Percentiles rank a stretch among this genome's conserved stretches.
These are phyloP conservation scores for Cutaneotrichosporon cavernicola DNA, from an alignment of 1,284 basidiomycete species.

Conservation along the genomic window DNA sequence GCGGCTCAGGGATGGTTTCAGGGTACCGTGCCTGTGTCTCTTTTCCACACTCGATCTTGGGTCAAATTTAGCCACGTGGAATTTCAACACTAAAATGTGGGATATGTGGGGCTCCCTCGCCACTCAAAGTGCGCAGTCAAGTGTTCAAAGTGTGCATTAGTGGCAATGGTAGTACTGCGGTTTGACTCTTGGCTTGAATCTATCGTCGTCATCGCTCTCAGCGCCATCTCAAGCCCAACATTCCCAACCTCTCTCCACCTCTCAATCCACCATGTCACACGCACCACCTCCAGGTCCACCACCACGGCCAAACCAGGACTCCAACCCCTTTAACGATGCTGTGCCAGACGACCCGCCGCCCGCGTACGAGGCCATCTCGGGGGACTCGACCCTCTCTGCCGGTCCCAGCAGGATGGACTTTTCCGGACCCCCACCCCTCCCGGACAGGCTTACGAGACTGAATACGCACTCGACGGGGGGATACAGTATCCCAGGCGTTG, in stretches of 20 bases:
- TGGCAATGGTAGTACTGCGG: too few species aligned
- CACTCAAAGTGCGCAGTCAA: background rate
- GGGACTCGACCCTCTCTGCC: conserved; percentile 28
- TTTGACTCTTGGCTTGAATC: background rate
- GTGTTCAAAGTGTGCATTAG: too few species aligned
- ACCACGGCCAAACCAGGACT: conserved; percentile 9
- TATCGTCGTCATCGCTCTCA: background rate
- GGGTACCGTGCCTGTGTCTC: background rate
- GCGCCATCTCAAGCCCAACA: background rate
- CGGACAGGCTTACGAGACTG: conserved; percentile 31
- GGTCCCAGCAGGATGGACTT: conserved; percentile 49
- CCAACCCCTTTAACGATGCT: conserved; percentile 17
- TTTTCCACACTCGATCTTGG: background rate
- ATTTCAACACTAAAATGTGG: background rate
- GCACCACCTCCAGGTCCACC: conserved; percentile 6
- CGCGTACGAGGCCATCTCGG: conserved; percentile 34
- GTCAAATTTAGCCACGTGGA: background rate
- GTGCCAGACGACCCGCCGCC: conserved; percentile 44
- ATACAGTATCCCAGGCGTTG: conserved; percentile 37
- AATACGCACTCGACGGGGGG: conserved; percentile 26
- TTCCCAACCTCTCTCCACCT: background rate
- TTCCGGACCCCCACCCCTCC: conserved; percentile 49
- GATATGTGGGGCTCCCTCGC: background rate
- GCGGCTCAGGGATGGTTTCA: background rate
- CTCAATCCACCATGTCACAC: conserved; percentile 4